Evolutionary conservation across 768 basidiomycete genomes (phyloP).

Genomic region (Paxillus rubicundulus): DNA sequence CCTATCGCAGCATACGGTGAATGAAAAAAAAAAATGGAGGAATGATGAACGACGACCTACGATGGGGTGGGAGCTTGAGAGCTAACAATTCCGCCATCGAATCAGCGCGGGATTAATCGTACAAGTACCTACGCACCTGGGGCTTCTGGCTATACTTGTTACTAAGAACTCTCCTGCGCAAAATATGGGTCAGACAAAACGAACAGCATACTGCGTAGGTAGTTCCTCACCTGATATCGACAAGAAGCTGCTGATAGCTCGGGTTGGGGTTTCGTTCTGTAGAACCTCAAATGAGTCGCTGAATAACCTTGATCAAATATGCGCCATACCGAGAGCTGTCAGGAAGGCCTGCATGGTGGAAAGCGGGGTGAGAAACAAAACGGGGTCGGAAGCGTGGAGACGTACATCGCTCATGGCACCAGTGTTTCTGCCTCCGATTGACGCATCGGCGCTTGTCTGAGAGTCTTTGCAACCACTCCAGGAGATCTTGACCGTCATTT

Average conservation of each 20-base stretch:
- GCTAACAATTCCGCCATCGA: conserved; percentile 13
- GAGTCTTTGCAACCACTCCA: conserved; percentile 81
- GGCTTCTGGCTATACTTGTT: conserved; percentile 57
- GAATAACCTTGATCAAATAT: not conserved
- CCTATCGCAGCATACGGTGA: conserved; percentile 12
- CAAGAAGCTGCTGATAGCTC: conserved; percentile 51
- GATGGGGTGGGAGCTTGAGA: conserved; percentile 44
- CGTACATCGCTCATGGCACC: conserved; percentile 81
- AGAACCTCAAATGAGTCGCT: not conserved
- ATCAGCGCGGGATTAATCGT: conserved; percentile 5
- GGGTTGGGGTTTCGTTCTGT: conserved; percentile 46
- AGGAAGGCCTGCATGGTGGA: conserved; percentile 50
- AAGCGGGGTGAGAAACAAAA: not conserved
- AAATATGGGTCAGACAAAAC: not conserved
- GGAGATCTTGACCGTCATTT: conserved; percentile 52
- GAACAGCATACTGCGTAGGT: not conserved
- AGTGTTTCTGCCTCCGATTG: conserved; percentile 61
- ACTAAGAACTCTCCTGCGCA: conserved; percentile 38
- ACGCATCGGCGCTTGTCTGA: conserved; percentile 79
- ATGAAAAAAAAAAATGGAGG: not conserved
- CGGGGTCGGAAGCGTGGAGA: conserved; percentile 7
- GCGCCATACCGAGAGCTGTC: conserved; percentile 45
- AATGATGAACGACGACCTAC: conserved; percentile 28
- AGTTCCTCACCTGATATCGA: conserved; percentile 40
- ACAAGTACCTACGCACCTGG: conserved; percentile 31